phyloP scores from a whole-genome alignment of 768 basidiomycete species.

The Trametes maxima region DNA sequence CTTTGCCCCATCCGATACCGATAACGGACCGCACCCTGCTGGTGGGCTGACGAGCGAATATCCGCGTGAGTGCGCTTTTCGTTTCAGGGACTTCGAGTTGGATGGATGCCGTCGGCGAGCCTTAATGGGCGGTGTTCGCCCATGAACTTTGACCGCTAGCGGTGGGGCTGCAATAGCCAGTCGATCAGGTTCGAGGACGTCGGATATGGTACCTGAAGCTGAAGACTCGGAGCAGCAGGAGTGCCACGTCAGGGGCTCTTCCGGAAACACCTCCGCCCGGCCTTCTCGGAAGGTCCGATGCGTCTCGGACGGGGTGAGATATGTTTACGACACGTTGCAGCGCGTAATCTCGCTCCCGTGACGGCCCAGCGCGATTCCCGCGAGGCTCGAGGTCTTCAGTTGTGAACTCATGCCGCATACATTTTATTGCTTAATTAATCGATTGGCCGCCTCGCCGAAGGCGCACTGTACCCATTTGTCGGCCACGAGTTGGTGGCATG shows the following conservation, averaged over 20 bases:
- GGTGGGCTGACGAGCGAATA: too few species aligned
- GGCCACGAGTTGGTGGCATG: conserved; percentile 21
- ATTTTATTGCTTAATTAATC: not conserved
- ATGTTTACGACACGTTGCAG: not conserved
- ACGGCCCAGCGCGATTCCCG: conserved; percentile 18
- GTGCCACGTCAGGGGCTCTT: conserved; percentile 13
- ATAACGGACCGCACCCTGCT: too few species aligned
- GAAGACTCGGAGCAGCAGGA: not conserved
- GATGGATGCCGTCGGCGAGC: not conserved
- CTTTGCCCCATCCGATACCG: too few species aligned
- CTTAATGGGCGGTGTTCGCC: not conserved
- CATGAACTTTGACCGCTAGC: too few species aligned
- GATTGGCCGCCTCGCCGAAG: conserved; percentile 10
- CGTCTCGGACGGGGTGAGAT: conserved; percentile 11
- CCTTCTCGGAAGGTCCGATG: conserved; percentile 19
- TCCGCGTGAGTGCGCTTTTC: too few species aligned
- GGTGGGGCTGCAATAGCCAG: not conserved
- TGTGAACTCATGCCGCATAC: not conserved
- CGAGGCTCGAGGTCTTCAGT: conserved; percentile 14
- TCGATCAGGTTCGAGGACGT: not conserved
- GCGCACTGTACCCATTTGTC: conserved; percentile 2
- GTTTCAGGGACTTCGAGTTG: too few species aligned
- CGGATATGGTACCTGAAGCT: not conserved
- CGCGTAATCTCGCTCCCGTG: not conserved
- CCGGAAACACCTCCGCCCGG: conserved; percentile 19